phyloP scores from a whole-genome alignment of 176 grass and related monocot species.

The Rhynchospora pubera region DNA sequence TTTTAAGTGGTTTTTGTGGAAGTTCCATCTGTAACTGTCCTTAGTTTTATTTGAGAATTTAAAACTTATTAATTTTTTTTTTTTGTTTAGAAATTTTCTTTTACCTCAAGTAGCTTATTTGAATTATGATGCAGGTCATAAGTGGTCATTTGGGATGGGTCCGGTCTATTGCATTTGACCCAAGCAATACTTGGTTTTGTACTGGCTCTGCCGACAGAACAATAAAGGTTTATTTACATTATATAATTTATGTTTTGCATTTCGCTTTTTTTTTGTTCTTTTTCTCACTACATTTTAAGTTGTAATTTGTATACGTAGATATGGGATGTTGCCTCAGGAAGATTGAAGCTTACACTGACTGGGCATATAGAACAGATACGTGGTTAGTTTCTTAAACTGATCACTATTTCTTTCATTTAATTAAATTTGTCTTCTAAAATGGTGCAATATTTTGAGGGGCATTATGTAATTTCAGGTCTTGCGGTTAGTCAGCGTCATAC shows the following conservation, averaged over 20 bases:
- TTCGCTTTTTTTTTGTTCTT: not conserved
- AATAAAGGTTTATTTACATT: constrained; percentile 58
- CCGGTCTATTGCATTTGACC: constrained; percentile 88
- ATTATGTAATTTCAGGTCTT: constrained; percentile 59
- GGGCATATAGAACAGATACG: constrained; percentile 96
- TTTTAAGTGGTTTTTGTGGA: not conserved
- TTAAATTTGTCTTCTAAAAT: constrained; percentile 3
- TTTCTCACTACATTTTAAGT: not conserved
- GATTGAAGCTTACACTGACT: constrained; percentile 90
- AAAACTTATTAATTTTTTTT: not conserved
- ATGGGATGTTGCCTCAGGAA: constrained; percentile 96
- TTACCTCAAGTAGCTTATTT: not conserved
- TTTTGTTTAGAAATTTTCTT: not conserved
- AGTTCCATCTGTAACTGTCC: not conserved
- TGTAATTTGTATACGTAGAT: constrained; percentile 47
- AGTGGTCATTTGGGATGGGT: constrained; percentile 99
- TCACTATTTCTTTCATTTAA: not conserved
- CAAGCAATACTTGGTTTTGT: constrained; percentile 90
- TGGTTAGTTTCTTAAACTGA: constrained; percentile 39
- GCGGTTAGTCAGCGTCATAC: constrained; percentile 87
- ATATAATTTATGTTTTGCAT: not conserved
- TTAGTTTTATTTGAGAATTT: not conserved
- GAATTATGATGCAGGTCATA: constrained; percentile 56
- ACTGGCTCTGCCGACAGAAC: constrained; percentile 89
- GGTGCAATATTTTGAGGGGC: not conserved